Conservation (phyloP, 306 rosid species). For the Clitoria ternatea region DNA sequence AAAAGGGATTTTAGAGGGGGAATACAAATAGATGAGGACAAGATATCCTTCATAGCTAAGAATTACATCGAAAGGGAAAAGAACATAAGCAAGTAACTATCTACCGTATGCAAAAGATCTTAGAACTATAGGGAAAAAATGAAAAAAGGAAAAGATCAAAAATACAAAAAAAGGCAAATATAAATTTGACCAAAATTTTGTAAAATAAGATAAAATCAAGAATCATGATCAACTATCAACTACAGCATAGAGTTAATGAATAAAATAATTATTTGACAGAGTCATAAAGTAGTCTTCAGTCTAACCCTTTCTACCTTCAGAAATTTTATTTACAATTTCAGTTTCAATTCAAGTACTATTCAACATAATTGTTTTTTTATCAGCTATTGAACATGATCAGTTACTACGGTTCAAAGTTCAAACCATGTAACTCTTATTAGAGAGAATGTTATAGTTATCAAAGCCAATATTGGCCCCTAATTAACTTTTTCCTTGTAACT, state of each 20-base stretch:
- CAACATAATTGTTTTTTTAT: background rate
- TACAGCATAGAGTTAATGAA: no score
- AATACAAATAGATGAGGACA: no score
- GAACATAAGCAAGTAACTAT: background rate
- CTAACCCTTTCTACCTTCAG: background rate
- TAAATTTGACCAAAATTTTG: background rate
- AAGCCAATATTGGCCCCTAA: no score
- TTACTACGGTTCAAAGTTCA: background rate
- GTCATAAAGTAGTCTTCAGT: background rate
- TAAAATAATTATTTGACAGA: background rate
- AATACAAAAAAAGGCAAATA: background rate
- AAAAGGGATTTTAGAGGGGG: no score
- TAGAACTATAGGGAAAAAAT: background rate
- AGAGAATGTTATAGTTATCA: no score
- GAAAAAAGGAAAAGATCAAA: background rate
- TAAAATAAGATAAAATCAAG: slow-evolving; percentile 7
- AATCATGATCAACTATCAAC: background rate
- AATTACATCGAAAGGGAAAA: no score
- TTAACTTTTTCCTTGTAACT: background rate
- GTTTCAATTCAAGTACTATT: background rate
- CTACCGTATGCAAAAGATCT: background rate
- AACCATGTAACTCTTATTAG: background rate
- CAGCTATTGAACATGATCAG: background rate
- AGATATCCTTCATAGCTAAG: no score
- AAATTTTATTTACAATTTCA: background rate